A percentile compares a stretch with the other conserved stretches of the same genome.
Evolutionary conservation across 495 filamentous ascomycete genomes (phyloP).

Genomic region (Ramalina intermedia): DNA sequence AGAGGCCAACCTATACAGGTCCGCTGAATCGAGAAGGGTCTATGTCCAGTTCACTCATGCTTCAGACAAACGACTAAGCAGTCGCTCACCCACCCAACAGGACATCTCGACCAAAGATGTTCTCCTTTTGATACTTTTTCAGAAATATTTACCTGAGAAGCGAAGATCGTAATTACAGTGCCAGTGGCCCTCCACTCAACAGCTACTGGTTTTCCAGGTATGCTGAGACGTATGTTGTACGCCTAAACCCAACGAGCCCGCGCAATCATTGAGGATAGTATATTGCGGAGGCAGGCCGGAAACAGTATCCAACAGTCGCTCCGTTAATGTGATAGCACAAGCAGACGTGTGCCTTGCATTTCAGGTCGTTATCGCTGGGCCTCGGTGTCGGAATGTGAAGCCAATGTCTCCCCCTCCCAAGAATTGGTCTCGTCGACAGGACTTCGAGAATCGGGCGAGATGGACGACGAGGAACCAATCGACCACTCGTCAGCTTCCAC

Average conservation of each 20-base stretch:
- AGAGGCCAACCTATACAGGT: no score
- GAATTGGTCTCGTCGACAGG: slow-evolving; percentile 46
- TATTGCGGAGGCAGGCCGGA: not conserved
- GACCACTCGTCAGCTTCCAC: slow-evolving; percentile 60
- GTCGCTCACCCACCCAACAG: not conserved
- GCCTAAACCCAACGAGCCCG: not conserved
- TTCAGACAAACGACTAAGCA: not conserved
- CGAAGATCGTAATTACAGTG: not conserved
- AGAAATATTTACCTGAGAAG: not conserved
- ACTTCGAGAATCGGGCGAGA: slow-evolving; percentile 47
- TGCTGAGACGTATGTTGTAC: not conserved
- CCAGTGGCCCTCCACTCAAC: slow-evolving; percentile 3
- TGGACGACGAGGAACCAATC: slow-evolving; percentile 55
- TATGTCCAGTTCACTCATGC: no score
- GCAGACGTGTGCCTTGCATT: no score
- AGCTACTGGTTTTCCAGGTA: not conserved
- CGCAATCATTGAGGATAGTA: not conserved
- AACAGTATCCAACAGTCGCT: not conserved
- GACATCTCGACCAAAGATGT: not conserved
- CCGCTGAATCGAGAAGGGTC: no score
- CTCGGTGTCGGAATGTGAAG: slow-evolving; percentile 38
- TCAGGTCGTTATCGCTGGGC: slow-evolving; percentile 23
- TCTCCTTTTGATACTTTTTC: not conserved
- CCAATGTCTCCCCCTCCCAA: slow-evolving; percentile 49
- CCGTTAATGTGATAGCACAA: not conserved